Conservation (phyloP, 768 basidiomycete genomes). For the Serendipita indica region DNA sequence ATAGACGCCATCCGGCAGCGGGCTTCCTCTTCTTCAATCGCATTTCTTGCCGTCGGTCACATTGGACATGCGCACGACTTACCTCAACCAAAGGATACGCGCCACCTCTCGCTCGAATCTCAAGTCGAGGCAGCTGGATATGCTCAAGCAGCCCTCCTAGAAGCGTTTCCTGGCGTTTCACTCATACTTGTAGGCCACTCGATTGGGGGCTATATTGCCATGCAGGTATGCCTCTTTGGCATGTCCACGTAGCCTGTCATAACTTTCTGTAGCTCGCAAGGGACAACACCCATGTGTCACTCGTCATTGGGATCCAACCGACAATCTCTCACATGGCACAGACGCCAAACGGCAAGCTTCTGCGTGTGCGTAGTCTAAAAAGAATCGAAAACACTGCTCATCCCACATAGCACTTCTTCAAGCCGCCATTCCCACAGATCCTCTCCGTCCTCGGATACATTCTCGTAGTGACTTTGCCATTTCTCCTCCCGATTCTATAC, state of each 20-base stretch:
- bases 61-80: slow-evolving; percentile 7
- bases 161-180: background rate
- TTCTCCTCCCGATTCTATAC: background rate
- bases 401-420: background rate
- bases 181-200: background rate
- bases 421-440: background rate
- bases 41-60: slow-evolving; percentile 1
- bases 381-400: background rate
- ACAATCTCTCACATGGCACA: background rate
- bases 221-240: background rate
- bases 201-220: background rate
- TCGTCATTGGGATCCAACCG: background rate
- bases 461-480: background rate
- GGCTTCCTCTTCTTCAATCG: background rate
- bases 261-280: background rate
- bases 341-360: background rate
- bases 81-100: background rate
- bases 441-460: background rate
- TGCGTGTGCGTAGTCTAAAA: background rate
- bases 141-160: background rate
- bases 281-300: background rate
- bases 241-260: background rate
- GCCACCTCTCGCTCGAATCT: background rate
- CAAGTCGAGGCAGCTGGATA: background rate
- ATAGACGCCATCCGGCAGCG: background rate